Base-by-base conservation (phyloP, 140 eudicot species). In the Flaveria floridana region DNA sequence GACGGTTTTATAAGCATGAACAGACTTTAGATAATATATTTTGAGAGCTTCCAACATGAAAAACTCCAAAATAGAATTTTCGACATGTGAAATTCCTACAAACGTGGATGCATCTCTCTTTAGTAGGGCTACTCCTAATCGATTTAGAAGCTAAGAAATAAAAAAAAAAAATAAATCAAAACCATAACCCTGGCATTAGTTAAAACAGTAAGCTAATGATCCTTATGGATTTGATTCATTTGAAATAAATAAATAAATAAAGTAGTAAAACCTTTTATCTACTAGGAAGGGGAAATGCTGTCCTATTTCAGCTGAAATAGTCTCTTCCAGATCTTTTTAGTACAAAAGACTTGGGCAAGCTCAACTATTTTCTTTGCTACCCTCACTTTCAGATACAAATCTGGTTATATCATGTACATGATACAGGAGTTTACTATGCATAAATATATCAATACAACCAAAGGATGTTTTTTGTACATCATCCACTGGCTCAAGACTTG, bases 381-480 rank as follows among this genome's bases (percentile, higher is more conserved):
- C 4, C 41, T 34, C 41, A 9, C 69, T 28, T 28, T 65, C 52
- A 39, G 26, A 63, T 63, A 39, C 15, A 25, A 7, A 37, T 65
- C 52, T 41, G 52, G 51, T 39, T 34, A 16, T 65, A 37, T 65
- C 71, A 25, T 61, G 41, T 2, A 65, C 71, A 65, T 65, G 71
- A 18, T 39, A 14, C 52, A 34, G 52, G 71, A 39, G 23, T 39
- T 37, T 65, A 41, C 0, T 65, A 18, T 37, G n/a, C 34, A 65
- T 65, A 37, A 39, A 9, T 65, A 51, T 65, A 41, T 39, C 53
- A 19, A 21, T 64, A 64, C 21, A 28, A 30, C 69, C 15, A 16
- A 19, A 64, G 69, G 44, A 21, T 64, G 48, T 64, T 64, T 63
- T 65, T 15, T 0, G 69, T 63, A 28, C 69, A 65, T 30, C 70